Evolutionary conservation across 2,329 filamentous ascomycete genomes (phyloP).

Genomic region (Ascosphaera apis): DNA sequence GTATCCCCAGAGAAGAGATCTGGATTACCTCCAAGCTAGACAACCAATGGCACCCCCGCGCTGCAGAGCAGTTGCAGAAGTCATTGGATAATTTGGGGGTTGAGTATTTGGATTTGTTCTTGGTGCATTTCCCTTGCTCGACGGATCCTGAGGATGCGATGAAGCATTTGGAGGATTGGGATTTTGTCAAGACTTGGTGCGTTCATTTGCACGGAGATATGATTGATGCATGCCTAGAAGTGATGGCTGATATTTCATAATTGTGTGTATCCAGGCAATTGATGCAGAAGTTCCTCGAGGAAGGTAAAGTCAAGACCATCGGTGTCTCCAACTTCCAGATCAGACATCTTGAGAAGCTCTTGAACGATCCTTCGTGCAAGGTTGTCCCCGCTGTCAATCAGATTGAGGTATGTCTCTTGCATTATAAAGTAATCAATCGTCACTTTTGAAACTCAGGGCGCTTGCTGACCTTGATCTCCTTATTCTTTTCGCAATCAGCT

Average conservation of each 20-base stretch:
- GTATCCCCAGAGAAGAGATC: constrained; percentile 39
- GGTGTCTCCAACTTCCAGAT: constrained; percentile 75
- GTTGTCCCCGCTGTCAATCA: constrained; percentile 39
- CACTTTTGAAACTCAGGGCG: not conserved
- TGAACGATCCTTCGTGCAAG: constrained; percentile 36
- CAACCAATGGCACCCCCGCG: constrained; percentile 36
- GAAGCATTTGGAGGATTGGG: constrained; percentile 47
- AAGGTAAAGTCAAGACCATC: constrained; percentile 50
- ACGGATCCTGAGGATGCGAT: constrained; percentile 26
- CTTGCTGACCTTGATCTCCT: not conserved
- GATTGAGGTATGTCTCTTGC: constrained; percentile 44
- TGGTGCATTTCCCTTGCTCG: constrained; percentile 43
- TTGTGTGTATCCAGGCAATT: constrained; percentile 13
- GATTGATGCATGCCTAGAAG: not conserved
- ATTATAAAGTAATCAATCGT: not conserved
- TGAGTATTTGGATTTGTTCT: constrained; percentile 45
- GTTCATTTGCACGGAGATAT: not conserved
- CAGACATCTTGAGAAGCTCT: constrained; percentile 53
- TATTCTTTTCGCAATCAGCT: too few species aligned
- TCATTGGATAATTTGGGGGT: constrained; percentile 39
- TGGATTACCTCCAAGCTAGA: constrained; percentile 46
- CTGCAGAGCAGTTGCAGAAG: constrained; percentile 37
- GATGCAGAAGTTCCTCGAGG: constrained; percentile 22
- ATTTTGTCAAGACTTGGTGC: constrained; percentile 47
- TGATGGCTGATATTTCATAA: not conserved